These are phyloP conservation scores for Hygrophoropsis aurantiaca DNA, from an alignment of 768 basidiomycete species.

Conservation along the genomic window DNA sequence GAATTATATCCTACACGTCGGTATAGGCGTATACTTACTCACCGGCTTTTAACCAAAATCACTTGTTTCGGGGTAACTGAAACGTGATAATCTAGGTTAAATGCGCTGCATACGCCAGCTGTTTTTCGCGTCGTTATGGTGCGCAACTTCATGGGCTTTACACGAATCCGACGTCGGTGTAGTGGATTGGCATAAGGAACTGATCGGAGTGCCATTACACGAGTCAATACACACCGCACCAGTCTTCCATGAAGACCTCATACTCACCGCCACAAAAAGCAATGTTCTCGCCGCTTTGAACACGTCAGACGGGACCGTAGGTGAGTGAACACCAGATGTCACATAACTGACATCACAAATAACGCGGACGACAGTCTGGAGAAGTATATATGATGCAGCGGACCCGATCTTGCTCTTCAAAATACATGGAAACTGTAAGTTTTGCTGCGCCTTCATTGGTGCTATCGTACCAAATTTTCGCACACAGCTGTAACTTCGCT, in stretches of 20 bases:
- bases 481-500: conserved; percentile 64
- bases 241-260: conserved; percentile 54
- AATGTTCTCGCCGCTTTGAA: conserved; percentile 81
- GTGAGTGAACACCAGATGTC: conserved; percentile 41
- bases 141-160: conserved; percentile 43
- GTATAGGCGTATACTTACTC: no score
- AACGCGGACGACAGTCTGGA: conserved; percentile 60
- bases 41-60: no score
- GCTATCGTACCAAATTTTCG: conserved; percentile 1
- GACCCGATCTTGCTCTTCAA: conserved; percentile 71
- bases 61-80: no score
- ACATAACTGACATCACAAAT: neutral
- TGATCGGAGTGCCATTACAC: conserved; percentile 71
- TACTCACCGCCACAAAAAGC: conserved; percentile 65
- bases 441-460: neutral
- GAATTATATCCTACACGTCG: no score
- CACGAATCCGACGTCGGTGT: conserved; percentile 77
- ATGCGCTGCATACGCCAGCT: conserved; percentile 19
- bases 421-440: conserved; percentile 56
- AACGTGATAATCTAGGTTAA: neutral
- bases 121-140: conserved; percentile 13
- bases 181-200: conserved; percentile 84
- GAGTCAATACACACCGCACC: conserved; percentile 55
- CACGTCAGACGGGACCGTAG: conserved; percentile 64
- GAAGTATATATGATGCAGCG: conserved; percentile 68